Evolutionary conservation across 768 basidiomycete species (phyloP).

Genomic region (Hericium rajendrae): DNA sequence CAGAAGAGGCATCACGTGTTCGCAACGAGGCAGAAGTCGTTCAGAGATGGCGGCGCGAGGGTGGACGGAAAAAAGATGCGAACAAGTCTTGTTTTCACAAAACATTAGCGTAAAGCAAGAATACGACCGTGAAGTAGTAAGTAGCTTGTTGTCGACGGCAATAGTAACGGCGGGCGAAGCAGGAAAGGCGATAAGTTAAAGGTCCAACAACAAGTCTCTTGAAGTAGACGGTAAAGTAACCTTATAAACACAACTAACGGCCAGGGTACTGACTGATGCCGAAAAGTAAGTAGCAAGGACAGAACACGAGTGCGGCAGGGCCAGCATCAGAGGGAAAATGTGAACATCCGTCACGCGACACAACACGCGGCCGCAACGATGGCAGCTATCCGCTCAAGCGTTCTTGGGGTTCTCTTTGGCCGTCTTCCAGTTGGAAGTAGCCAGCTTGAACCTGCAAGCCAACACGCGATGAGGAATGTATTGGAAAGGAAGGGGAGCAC

Average conservation of each 20-base stretch:
- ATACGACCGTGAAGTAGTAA: neutral
- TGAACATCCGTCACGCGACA: neutral
- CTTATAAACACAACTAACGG: neutral
- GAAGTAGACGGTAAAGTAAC: neutral
- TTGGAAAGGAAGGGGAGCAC: neutral
- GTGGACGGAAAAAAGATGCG: too few relatives aligned
- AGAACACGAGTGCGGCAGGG: neutral
- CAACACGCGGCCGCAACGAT: neutral
- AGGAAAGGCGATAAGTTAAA: neutral
- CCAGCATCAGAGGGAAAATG: neutral
- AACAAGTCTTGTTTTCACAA: neutral
- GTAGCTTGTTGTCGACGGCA: neutral
- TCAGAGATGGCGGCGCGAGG: too few relatives aligned
- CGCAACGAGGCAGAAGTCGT: too few relatives aligned
- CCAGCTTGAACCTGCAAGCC: slow-evolving; percentile 54
- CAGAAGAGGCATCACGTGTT: too few relatives aligned
- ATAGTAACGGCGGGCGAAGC: neutral
- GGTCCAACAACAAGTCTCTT: neutral
- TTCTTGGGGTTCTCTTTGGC: slow-evolving; percentile 42
- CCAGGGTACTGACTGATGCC: neutral
- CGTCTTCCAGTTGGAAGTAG: slow-evolving; percentile 71
- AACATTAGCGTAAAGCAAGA: neutral
- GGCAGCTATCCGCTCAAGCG: neutral
- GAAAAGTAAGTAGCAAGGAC: neutral
- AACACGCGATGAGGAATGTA: slow-evolving; percentile 8